Evolutionary conservation across 495 filamentous ascomycete species (phyloP), one percentile per base, ranked within the genome.

Genomic region (Saxophila tyrrhenica): DNA sequence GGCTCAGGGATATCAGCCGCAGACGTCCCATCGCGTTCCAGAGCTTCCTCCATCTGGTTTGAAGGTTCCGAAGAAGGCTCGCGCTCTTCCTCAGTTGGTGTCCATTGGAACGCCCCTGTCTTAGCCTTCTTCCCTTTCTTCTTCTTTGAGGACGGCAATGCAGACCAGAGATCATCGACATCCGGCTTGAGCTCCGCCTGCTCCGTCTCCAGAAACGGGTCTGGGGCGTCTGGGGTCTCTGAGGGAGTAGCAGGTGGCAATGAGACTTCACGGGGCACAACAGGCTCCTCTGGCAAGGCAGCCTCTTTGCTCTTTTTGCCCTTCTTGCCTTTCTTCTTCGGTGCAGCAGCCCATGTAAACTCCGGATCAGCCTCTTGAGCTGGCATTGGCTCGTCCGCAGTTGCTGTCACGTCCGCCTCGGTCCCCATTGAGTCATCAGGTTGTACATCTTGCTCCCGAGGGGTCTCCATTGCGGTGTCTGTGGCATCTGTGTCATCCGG

Each of bases 261-360:
- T n/a, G n/a, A n/a, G n/a, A n/a, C n/a, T n/a, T n/a, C n/a, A n/a
- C n/a, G n/a, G n/a, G n/a, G n/a, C n/a, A n/a, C n/a, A n/a, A n/a
- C 29, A 7, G 29, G 29, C 29, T 35, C 29, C 29, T 35, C 29
- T 35, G 29, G 29, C 29, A 35, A 13, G 29, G 5, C 29, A 13
- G 29, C 29, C 5, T 7, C 7, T 13, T 35, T 35, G 29, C 29
- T 35, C 23, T 52, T 60, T 54, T 73, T 73, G 20, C 60, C 62
- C 53, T 72, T 74, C 64, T 75, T 75, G 60, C 72, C 69, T 53
- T 56, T 64, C 52, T 74, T 70, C 58, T 24, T 38, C 35, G 22
- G 47, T n/a, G 41, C 5, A n/a, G 41, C 15, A 17, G 41, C 20
- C 41, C 41, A 44, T 44, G 22, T 45, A 38, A 53, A 53, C 1